Evolutionary conservation across 164 flowering plant species (phyloP), one percentile per base, ranked within the genome.

Genomic region (Cinnamomum chago): DNA sequence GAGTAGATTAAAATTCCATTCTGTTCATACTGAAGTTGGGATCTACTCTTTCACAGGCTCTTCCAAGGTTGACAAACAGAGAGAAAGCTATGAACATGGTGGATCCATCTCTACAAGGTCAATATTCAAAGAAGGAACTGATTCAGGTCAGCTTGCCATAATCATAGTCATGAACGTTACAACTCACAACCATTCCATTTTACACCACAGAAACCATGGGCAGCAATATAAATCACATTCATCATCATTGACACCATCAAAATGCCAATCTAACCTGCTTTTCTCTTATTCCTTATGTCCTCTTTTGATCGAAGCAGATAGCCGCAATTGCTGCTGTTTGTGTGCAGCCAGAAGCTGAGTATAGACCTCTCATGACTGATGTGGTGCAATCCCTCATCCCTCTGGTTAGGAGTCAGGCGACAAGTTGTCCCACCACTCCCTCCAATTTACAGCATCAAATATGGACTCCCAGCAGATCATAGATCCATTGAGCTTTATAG

Each of bases 291-390:
- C 47, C 47, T 40, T 40, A 40, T 50, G 18, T 64, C 12, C 30
- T 50, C 18, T 40, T 24, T 22, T 9, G 20, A 22, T 47, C 55
- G 33, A 70, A 77, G 18, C 81, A 92, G 97, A 82, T 95, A 72
- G 98, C 99, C 3, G 99, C 98, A 17, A 95, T 95, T 79, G 99
- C 99, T 72, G 98, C 98, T 3, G 86, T 95, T 81, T 95, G 99
- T 67, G 91, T 93, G 78, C 99, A 95, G 78, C 84, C 93, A 58
- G 99, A 95, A 86, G 94, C 99, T 30, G 97, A 89, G 72, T 95
- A 95, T 76, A 84, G 99, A 60, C 99, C 99, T 62, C 84, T 95
- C 30, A 93, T 95, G 88, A 93, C 93, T 15, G 99, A 95, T 77
- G 93, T 95, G 51, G 97, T 90, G 78, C 99, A 93, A 79, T 93